Evolutionary conservation across 176 grass and related monocot species (phyloP).

Genomic region (Hordeum marinum): DNA sequence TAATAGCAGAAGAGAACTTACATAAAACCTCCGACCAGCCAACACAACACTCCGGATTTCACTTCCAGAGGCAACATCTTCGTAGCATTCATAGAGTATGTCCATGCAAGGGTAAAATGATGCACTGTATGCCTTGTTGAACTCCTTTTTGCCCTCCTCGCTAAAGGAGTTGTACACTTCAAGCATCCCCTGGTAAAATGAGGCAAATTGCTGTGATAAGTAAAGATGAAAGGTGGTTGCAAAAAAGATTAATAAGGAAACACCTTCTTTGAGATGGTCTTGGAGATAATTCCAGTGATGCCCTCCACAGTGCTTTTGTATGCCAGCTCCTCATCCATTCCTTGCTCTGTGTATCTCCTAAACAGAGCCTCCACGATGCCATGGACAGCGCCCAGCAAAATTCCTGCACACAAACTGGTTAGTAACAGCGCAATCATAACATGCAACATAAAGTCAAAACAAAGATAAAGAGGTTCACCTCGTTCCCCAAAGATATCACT

Average conservation of each 20-base stretch:
- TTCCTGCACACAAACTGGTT: constrained; percentile 31
- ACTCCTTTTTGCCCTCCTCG: constrained; percentile 66
- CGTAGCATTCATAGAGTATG: constrained; percentile 65
- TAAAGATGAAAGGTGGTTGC: background rate
- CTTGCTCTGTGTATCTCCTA: constrained; percentile 75
- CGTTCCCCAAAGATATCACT: constrained; percentile 86
- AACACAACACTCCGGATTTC: constrained; percentile 88
- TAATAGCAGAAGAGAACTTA: constrained; percentile 20
- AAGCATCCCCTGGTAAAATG: constrained; percentile 56
- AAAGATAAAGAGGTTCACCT: constrained; percentile 24
- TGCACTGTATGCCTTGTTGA: constrained; percentile 64
- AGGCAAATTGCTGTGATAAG: background rate
- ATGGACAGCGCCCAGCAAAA: constrained; percentile 69
- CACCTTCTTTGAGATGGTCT: constrained; percentile 76
- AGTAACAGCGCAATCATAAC: background rate
- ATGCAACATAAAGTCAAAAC: background rate
- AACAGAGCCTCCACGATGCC: constrained; percentile 74
- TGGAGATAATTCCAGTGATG: constrained; percentile 78
- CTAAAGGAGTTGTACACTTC: constrained; percentile 62
- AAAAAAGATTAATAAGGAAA: background rate
- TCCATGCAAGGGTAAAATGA: constrained; percentile 77
- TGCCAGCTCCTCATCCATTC: constrained; percentile 62
- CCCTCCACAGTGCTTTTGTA: constrained; percentile 75
- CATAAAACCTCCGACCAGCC: constrained; percentile 62
- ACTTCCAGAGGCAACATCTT: constrained; percentile 67